Evolutionary conservation across 345 rosid species (phyloP), one percentile per base, ranked within the genome.

Genomic region (Syzygium grande): DNA sequence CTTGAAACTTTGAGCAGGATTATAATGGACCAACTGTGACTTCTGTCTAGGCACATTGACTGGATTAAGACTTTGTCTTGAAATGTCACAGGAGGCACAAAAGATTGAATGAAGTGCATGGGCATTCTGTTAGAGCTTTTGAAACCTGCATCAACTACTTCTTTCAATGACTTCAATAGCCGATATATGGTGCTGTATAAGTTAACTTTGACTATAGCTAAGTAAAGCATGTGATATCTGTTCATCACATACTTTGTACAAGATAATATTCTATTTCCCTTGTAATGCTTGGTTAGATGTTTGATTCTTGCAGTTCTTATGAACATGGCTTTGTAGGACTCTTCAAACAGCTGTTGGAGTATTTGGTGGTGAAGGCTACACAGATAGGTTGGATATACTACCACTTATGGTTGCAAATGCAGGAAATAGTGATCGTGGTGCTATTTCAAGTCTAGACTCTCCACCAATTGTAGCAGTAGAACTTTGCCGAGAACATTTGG

Each of bases 261-360:
- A 73, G 14, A 73, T 10, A 73, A 73, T 73, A 73, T 73, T 38
- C 49, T 3, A 73, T 38, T 73, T 73, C 6, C 49, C 43, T 73
- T 73, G 27, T 73, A 21, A 73, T 38, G 83, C 49, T 73, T 10
- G 13, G 8, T 38, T 38, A 73, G 27, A 38, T 38, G 83, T 73
- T 58, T 78, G 43, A 29, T 73, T 51, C 54, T 65, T 80, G 54
- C 85, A 86, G 86, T 56, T 86, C 43, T 85, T 52, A 53, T 89
- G 54, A 21, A 34, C 86, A 22, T 91, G 91, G 84, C 84, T 59
- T 87, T 89, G 89, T 91, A 98, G 99, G 95, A 96, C 99, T 51
- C 86, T 98, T 91, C 99, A 98, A 92, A 98, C 99, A 86, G 99
- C 99, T 84, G 98, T 96, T 89, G 99, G 99, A 90, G 98, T 95